A percentile compares a stretch with the other conserved stretches of the same genome.
phyloP scores from a whole-genome alignment of 148 eudicot species.

The Chenopodium berlandieri region DNA sequence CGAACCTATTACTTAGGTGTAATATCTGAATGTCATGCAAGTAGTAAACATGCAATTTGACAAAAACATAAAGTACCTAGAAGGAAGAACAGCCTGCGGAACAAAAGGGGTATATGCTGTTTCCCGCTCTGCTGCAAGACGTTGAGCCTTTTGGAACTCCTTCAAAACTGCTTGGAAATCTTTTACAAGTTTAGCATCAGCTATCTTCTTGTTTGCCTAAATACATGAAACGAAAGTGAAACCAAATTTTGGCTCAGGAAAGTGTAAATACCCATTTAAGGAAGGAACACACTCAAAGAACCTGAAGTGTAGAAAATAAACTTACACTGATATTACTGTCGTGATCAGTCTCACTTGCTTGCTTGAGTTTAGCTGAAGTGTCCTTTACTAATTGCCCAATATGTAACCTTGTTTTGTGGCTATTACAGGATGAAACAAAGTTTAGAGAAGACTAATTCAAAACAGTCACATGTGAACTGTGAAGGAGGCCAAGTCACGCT shows the following conservation, averaged over 20 bases:
- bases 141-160: slow-evolving; percentile 87
- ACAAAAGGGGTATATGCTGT: slow-evolving; percentile 76
- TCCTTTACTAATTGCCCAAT: slow-evolving; percentile 84
- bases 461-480: neutral
- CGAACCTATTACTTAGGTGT: neutral
- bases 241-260: neutral
- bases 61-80: slow-evolving; percentile 45
- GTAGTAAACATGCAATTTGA: neutral
- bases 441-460: neutral
- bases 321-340: slow-evolving; percentile 66
- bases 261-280: neutral
- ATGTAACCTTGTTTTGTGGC: slow-evolving; percentile 81
- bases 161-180: slow-evolving; percentile 77
- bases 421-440: slow-evolving; percentile 18
- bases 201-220: slow-evolving; percentile 75
- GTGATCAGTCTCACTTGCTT: slow-evolving; percentile 81
- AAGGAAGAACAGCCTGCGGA: slow-evolving; percentile 58
- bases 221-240: slow-evolving; percentile 2
- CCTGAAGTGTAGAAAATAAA: slow-evolving; percentile 12
- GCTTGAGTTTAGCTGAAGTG: slow-evolving; percentile 84
- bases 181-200: slow-evolving; percentile 84
- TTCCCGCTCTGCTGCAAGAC: slow-evolving; percentile 88
- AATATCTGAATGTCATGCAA: neutral
- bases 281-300: neutral
- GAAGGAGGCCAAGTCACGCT: neutral